Base-by-base conservation (phyloP, 139 green algal genomes). In the Coccomyxa sp. region DNA sequence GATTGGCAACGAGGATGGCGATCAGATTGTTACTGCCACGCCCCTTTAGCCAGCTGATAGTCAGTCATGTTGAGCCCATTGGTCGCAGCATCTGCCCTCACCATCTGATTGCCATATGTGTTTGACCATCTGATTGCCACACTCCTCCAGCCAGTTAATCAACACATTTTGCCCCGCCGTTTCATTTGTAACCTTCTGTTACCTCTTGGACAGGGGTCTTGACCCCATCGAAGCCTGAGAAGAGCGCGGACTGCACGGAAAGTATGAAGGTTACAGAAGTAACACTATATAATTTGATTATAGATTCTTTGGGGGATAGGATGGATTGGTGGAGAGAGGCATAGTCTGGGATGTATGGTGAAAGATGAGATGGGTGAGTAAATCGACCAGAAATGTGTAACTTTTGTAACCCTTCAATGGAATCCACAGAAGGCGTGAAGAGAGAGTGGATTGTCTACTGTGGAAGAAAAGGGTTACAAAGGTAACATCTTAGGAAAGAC, bases 241-340 rank as follows among this genome's bases (percentile, higher is more conserved):
- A 58, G 44, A 58, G 44, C 44, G 44, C 44, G 14, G 44, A 58
- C 44, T 58, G 44, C 44, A 58, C 44, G 10, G 44, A 58, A 58
- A 58, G 10, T 10, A 58, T 10, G 44, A 58, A 58, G 44, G 44
- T 58, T 58, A 58, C 44, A 58, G 44, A 58, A 58, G 44, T 58
- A 58, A 58, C 44, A 58, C 44, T 58, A 58, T 58, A 58, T 58
- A 58, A 27, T 58, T 58, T 58, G 14, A 58, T 58, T 58, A 58
- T 58, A 58, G 44, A 58, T 58, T 27, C 12, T 58, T 58, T 58
- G 14, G 44, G 44, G 44, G 44, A 58, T 58, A 58, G 44, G 44
- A 58, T 58, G 44, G 44, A 58, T 14, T 58, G 12, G 44, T 58
- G 10, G 44, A 58, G 44, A 58, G 44, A 58, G 44, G 44, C 44